These are phyloP conservation scores for Penicillium brevicompactum DNA, from an alignment of 2,329 filamentous ascomycete species.

Conservation along the genomic window DNA sequence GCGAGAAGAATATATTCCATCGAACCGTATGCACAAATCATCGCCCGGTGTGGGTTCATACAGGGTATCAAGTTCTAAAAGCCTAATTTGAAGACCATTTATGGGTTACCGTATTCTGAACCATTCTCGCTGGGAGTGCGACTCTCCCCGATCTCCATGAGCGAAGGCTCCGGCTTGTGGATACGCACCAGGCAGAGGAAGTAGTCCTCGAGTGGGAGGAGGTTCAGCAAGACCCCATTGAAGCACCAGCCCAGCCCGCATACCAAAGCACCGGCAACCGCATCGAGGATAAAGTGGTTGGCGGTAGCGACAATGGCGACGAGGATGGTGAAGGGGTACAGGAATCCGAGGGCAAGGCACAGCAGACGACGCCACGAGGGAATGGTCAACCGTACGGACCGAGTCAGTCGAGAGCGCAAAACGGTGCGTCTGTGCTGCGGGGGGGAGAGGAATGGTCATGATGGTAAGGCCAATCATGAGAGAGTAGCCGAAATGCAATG, in stretches of 20 bases:
- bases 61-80: conserved; percentile 16
- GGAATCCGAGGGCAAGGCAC: conserved; percentile 57
- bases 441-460: conserved; percentile 63
- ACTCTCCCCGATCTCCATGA: not conserved
- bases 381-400: conserved; percentile 40
- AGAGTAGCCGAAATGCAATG: conserved; percentile 74
- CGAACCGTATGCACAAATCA: conserved; percentile 1
- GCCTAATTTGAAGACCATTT: not conserved
- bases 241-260: conserved; percentile 65
- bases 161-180: conserved; percentile 60
- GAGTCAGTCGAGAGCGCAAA: conserved; percentile 32
- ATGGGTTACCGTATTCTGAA: not conserved
- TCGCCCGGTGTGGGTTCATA: not conserved
- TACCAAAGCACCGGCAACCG: conserved; percentile 67
- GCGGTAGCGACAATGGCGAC: conserved; percentile 70
- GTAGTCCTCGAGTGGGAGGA: conserved; percentile 68
- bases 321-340: conserved; percentile 67
- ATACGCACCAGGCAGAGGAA: conserved; percentile 65
- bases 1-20: not conserved
- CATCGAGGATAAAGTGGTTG: conserved; percentile 73
- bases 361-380: conserved; percentile 55
- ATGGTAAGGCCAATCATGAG: conserved; percentile 72
- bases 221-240: conserved; percentile 60
- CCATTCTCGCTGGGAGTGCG: conserved; percentile 15
- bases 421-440: conserved; percentile 53